Percentiles rank a stretch among this genome's conserved stretches.
Conservation (phyloP, 345 rosid species). For the Isatis tinctoria region DNA sequence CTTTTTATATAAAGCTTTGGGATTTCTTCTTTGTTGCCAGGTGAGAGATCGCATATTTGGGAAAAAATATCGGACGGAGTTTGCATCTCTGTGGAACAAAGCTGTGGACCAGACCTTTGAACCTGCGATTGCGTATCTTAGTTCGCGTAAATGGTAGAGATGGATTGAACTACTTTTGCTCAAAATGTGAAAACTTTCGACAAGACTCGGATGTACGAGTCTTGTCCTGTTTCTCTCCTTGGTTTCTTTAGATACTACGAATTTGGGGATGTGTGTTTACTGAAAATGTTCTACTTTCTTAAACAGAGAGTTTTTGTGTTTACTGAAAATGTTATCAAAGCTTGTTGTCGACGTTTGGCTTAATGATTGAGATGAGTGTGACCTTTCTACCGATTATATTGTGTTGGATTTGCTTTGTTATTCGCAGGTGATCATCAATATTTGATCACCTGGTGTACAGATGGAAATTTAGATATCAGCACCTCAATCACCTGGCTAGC, state of each 20-base stretch:
- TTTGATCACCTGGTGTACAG: neutral
- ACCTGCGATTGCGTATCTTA: constrained; percentile 54
- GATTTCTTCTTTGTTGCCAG: constrained; percentile 32
- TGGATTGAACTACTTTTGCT: neutral
- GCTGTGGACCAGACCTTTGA: constrained; percentile 75
- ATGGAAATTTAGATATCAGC: neutral
- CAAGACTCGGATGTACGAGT: neutral
- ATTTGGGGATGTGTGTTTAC: neutral
- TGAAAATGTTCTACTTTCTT: neutral
- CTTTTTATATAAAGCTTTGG: too few relatives aligned
- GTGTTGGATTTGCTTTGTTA: constrained; percentile 5
- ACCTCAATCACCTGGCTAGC: constrained; percentile 12
- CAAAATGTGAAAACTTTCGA: neutral
- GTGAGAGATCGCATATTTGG: constrained; percentile 54
- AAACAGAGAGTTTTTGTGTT: neutral
- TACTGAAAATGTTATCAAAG: neutral
- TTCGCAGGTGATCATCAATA: neutral
- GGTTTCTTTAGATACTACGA: neutral
- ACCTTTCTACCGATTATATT: neutral
- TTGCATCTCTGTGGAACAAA: constrained; percentile 73
- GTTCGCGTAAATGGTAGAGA: constrained; percentile 65
- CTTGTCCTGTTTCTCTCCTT: neutral
- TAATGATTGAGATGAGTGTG: neutral
- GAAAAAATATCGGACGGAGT: constrained; percentile 48
- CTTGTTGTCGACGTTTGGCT: neutral